A percentile compares a stretch with the other conserved stretches of the same genome.
These are phyloP conservation scores for Alternaria novae-zelandiae DNA, from an alignment of 2,329 filamentous ascomycete genomes.

Conservation along the genomic window DNA sequence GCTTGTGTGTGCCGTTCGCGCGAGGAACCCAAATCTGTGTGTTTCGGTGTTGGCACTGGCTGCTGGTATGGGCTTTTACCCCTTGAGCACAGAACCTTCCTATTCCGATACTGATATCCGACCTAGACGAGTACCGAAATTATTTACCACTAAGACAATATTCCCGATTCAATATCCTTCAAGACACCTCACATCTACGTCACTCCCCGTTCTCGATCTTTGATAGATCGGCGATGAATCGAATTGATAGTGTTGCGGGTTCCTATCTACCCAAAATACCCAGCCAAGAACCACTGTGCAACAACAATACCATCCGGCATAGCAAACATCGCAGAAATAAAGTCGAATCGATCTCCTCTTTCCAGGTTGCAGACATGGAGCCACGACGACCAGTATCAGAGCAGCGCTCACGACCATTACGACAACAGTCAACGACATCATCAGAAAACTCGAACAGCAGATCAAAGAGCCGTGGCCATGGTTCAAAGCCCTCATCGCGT, in stretches of 20 bases:
- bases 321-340: conserved; percentile 21
- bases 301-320: conserved; percentile 30
- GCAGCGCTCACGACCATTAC: conserved; percentile 29
- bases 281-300: conserved; percentile 22
- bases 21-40: conserved; percentile 9
- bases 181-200: conserved; percentile 16
- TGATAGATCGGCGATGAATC: conserved; percentile 41
- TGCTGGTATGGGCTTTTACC: conserved; percentile 30
- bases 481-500: conserved; percentile 44
- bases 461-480: conserved; percentile 35
- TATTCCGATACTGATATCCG: conserved; percentile 28
- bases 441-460: conserved; percentile 37
- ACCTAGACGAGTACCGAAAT: conserved; percentile 33
- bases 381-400: conserved; percentile 32
- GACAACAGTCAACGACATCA: conserved; percentile 36
- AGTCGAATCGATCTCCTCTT: conserved; percentile 3
- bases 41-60: conserved; percentile 29
- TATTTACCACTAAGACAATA: conserved; percentile 18
- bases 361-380: conserved; percentile 18
- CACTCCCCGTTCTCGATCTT: conserved; percentile 22
- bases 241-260: conserved; percentile 43
- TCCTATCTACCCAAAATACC: conserved; percentile 24
- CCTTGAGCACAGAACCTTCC: conserved; percentile 29
- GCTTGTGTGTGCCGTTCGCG: conserved; percentile 4
- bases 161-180: conserved; percentile 25